Evolutionary conservation across 139 green algal species (phyloP).

Genomic region (Nannochloris sp.): DNA sequence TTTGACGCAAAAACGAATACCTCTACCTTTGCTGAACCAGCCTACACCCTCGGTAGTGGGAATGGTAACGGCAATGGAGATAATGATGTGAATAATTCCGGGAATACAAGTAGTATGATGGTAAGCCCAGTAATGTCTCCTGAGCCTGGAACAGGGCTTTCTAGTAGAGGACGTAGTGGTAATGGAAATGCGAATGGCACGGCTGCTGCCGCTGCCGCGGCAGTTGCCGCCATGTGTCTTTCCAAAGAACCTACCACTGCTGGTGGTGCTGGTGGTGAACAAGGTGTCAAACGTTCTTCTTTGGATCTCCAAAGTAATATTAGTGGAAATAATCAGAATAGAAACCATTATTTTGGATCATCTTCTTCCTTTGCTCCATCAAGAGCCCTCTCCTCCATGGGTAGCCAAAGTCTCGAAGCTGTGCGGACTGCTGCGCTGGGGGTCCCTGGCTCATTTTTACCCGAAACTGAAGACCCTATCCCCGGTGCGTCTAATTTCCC

Average conservation of each 20-base stretch:
- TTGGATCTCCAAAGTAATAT: neutral
- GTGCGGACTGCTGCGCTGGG: neutral
- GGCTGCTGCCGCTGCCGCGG: neutral
- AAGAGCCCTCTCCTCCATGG: too few relatives aligned
- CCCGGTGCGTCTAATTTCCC: constrained; percentile 1
- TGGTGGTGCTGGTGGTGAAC: neutral
- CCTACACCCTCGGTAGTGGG: neutral
- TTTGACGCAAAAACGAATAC: constrained; percentile 42
- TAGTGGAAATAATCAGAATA: too few relatives aligned
- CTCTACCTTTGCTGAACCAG: constrained; percentile 12
- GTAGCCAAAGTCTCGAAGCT: neutral
- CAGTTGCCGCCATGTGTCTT: neutral
- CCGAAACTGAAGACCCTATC: neutral
- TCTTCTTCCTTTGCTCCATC: neutral
- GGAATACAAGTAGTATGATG: neutral
- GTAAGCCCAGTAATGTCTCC: neutral
- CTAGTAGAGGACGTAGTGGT: too few relatives aligned
- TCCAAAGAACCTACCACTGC: neutral
- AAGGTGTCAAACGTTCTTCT: neutral
- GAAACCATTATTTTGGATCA: too few relatives aligned
- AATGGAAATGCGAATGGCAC: neutral
- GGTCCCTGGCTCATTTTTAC: neutral
- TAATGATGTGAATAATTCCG: constrained; percentile 10
- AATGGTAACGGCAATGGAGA: constrained; percentile 40
- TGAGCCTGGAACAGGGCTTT: too few relatives aligned